A percentile compares a stretch with the other conserved stretches of the same genome.
These are phyloP conservation scores for Termitomyces heimii DNA, from an alignment of 768 basidiomycete genomes.

Conservation along the genomic window DNA sequence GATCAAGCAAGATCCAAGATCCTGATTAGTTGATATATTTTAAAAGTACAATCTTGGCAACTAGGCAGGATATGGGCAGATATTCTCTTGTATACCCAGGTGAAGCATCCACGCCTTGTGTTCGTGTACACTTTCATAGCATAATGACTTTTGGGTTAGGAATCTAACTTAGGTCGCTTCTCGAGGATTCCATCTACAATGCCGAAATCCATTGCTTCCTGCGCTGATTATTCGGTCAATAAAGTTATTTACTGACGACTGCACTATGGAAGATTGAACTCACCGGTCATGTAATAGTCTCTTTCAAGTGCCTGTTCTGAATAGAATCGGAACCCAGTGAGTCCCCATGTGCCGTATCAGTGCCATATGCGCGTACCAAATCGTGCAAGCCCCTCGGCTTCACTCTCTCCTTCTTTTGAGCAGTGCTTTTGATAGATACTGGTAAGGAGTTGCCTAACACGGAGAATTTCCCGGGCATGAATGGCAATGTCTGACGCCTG, in stretches of 20 bases:
- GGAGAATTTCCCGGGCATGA: constrained; percentile 92
- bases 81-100: background rate
- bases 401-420: constrained; percentile 54
- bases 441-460: constrained; percentile 79
- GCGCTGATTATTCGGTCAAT: constrained; percentile 40
- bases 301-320: constrained; percentile 85
- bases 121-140: background rate
- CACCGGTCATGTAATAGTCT: constrained; percentile 94
- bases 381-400: constrained; percentile 58
- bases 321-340: constrained; percentile 9
- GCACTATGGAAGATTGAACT: constrained; percentile 11
- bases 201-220: constrained; percentile 86
- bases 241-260: constrained; percentile 12
- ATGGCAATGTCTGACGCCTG: constrained; percentile 98
- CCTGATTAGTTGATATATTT: background rate
- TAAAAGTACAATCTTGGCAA: background rate
- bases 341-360: constrained; percentile 5
- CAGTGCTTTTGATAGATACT: constrained; percentile 90
- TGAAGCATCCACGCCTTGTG: background rate
- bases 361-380: constrained; percentile 55
- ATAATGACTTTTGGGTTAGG: constrained; percentile 4
- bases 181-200: constrained; percentile 91
- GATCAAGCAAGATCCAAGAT: background rate
- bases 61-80: background rate
- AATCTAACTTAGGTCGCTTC: constrained; percentile 57